Conservation (phyloP, 2,329 filamentous ascomycete species). For the Pestalotiopsis fici region DNA sequence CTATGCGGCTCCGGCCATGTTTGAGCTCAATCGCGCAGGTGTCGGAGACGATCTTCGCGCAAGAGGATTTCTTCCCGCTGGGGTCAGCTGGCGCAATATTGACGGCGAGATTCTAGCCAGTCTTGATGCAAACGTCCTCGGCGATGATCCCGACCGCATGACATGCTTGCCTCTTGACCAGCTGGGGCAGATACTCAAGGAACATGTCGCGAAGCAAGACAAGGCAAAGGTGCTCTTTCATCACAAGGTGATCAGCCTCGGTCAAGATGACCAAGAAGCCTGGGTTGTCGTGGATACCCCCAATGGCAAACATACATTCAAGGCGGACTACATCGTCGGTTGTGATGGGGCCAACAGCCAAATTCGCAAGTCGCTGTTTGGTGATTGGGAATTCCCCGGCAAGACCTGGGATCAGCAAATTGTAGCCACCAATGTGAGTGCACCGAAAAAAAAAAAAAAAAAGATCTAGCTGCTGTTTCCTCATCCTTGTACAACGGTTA, state of each 20-base stretch:
- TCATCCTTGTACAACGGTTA: slow-evolving; percentile 11
- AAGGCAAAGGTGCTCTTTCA: slow-evolving; percentile 37
- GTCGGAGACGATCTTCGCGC: slow-evolving; percentile 27
- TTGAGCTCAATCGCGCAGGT: slow-evolving; percentile 26
- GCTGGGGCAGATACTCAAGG: slow-evolving; percentile 40
- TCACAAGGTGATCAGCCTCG: slow-evolving; percentile 38
- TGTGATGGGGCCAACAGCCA: slow-evolving; percentile 45
- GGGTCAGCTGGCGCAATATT: slow-evolving; percentile 26
- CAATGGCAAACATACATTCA: slow-evolving; percentile 20
- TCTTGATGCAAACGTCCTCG: slow-evolving; percentile 16
- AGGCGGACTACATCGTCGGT: slow-evolving; percentile 44
- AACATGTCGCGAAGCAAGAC: slow-evolving; percentile 29
- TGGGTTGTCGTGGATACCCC: slow-evolving; percentile 30
- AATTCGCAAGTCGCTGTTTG: slow-evolving; percentile 41
- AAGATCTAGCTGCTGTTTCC: too few species aligned
- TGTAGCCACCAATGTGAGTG: slow-evolving; percentile 49
- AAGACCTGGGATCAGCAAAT: slow-evolving; percentile 52
- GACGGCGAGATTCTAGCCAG: slow-evolving; percentile 19
- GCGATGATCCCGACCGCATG: slow-evolving; percentile 35
- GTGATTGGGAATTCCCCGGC: slow-evolving; percentile 41
- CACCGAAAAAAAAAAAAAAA: too few species aligned
- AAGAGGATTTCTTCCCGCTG: slow-evolving; percentile 22
- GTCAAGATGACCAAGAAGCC: slow-evolving; percentile 32
- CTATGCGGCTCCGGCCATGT: slow-evolving; percentile 25
- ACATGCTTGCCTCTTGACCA: slow-evolving; percentile 43